A percentile compares a stretch with the other conserved stretches of the same genome.
These are phyloP conservation scores for Populus ilicifolia DNA, from an alignment of 345 rosid species.

Conservation along the genomic window DNA sequence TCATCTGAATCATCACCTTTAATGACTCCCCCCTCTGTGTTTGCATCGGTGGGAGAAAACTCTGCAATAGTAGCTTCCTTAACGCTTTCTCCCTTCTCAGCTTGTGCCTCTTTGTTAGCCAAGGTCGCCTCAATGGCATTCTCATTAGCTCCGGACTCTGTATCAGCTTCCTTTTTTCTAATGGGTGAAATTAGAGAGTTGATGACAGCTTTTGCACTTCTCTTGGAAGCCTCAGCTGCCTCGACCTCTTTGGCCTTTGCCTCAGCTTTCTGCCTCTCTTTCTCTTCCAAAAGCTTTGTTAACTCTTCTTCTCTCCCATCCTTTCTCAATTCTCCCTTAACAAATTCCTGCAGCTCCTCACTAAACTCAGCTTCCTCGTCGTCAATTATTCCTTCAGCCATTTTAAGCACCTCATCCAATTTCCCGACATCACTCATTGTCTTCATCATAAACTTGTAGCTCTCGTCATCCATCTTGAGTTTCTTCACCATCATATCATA, in stretches of 20 bases:
- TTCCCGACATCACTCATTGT: constrained; percentile 57
- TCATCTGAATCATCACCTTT: background rate
- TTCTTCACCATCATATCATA: constrained; percentile 78
- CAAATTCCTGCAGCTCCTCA: constrained; percentile 76
- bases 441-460: constrained; percentile 75
- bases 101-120: constrained; percentile 8
- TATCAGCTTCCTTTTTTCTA: constrained; percentile 43
- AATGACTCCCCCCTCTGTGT: background rate
- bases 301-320: constrained; percentile 77
- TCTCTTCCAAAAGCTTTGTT: constrained; percentile 72
- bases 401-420: constrained; percentile 68
- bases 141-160: constrained; percentile 15
- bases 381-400: constrained; percentile 68
- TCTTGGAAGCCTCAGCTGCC: constrained; percentile 73
- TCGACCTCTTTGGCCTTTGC: constrained; percentile 74
- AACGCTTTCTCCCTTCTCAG: constrained; percentile 25
- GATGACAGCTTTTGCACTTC: constrained; percentile 48
- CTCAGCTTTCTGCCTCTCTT: constrained; percentile 79
- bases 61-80: constrained; percentile 30
- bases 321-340: constrained; percentile 57
- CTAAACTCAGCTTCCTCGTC: constrained; percentile 54
- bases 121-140: constrained; percentile 25
- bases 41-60: constrained; percentile 13
- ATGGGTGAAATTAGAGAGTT: constrained; percentile 46
- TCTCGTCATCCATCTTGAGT: constrained; percentile 72